phyloP scores from a whole-genome alignment of 2,329 filamentous ascomycete species.

The Calonectria crousiana region DNA sequence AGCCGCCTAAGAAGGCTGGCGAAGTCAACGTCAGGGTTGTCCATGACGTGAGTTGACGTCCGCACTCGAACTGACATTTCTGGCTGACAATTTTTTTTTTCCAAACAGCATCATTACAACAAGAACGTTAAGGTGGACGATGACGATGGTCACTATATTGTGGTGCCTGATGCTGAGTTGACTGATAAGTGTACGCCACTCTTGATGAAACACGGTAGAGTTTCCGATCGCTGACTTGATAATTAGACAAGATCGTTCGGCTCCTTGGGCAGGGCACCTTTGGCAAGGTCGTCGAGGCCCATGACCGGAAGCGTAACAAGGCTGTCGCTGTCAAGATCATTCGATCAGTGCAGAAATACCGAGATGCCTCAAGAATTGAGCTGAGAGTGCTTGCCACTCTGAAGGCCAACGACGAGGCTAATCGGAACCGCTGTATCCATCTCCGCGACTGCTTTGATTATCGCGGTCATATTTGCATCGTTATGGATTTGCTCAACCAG shows the following conservation, averaged over 20 bases:
- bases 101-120: conserved; percentile 52
- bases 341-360: conserved; percentile 96
- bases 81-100: conserved; percentile 27
- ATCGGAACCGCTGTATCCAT: conserved; percentile 97
- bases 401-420: conserved; percentile 89
- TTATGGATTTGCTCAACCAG: conserved; percentile 84
- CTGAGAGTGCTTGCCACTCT: conserved; percentile 92
- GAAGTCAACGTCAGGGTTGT: conserved; percentile 77
- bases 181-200: conserved; percentile 87
- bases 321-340: conserved; percentile 97
- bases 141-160: conserved; percentile 97
- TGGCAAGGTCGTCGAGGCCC: conserved; percentile 96
- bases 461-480: conserved; percentile 93
- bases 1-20: conserved; percentile 90
- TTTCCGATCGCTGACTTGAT: conserved; percentile 32
- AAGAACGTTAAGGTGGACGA: conserved; percentile 87
- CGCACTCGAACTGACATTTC: not conserved
- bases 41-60: conserved; percentile 67
- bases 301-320: conserved; percentile 82
- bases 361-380: conserved; percentile 95
- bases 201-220: not conserved
- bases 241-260: conserved; percentile 84
- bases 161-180: conserved; percentile 85
- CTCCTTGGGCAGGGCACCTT: conserved; percentile 97
- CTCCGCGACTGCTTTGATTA: conserved; percentile 97